Conservation (phyloP, 2,329 filamentous ascomycete genomes). For the Dothistroma pini region DNA sequence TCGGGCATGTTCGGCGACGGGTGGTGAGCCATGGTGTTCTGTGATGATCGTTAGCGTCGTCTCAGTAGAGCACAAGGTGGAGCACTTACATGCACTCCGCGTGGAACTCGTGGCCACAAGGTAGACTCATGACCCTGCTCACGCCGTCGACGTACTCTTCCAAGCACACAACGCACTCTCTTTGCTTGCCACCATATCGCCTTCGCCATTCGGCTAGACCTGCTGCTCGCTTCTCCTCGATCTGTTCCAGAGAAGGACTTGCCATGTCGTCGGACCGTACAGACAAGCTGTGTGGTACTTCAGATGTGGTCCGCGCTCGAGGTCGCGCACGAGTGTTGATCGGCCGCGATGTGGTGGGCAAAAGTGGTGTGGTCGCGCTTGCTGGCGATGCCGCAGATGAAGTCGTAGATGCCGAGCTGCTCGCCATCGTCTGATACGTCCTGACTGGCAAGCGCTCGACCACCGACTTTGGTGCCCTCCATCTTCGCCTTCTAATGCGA, state of each 20-base stretch:
- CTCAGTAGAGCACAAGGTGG: background rate
- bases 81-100: constrained; percentile 91
- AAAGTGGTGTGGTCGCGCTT: constrained; percentile 67
- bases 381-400: constrained; percentile 27
- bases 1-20: constrained; percentile 91
- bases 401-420: constrained; percentile 48
- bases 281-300: constrained; percentile 44
- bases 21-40: constrained; percentile 97
- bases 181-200: constrained; percentile 61
- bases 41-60: constrained; percentile 2
- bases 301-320: constrained; percentile 63
- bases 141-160: constrained; percentile 96
- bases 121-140: constrained; percentile 92
- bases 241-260: constrained; percentile 35
- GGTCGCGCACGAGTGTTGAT: constrained; percentile 49
- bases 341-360: constrained; percentile 49
- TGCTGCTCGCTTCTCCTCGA: constrained; percentile 52
- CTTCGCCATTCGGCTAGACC: constrained; percentile 52
- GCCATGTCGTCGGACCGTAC: constrained; percentile 27
- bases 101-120: constrained; percentile 97
- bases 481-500: constrained; percentile 81
- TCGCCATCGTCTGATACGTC: constrained; percentile 83
- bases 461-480: constrained; percentile 96
- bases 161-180: constrained; percentile 93
- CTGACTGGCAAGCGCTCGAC: constrained; percentile 92